Evolutionary conservation across 2,329 filamentous ascomycete genomes (phyloP), one percentile per base, ranked within the genome.

Genomic region (Emmonsiellopsis sp.): DNA sequence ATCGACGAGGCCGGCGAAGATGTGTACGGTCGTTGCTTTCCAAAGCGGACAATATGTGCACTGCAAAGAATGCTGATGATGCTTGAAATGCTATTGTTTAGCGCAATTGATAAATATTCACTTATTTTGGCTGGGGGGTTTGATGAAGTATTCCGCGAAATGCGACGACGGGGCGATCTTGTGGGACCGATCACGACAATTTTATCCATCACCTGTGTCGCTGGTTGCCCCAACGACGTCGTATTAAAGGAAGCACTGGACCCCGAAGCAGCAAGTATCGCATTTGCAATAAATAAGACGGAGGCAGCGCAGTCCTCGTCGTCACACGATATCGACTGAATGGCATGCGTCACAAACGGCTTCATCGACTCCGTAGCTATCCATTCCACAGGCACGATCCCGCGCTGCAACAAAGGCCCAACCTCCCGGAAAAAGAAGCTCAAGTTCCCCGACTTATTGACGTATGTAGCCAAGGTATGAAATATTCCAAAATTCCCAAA

Each of bases 291-390:
- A 40, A 59, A 54, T 8, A 44, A 44, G 13, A 51, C 44, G 67
- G 56, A 50, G 11, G 67, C 59, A 7, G 62, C 60, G 30, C 57
- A 70, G 45, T 70, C 58, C 7, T 57, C 51, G 52, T 70, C 67
- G n/a, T 63, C 62, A n/a, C 55, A 62, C 3, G 68, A 68, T 45
- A 71, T 59, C 31, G 70, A 71, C 38, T 64, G 62, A 10, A 69
- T 68, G 6, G 71, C 71, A 20, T 61, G 58, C 35, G 65, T 62
- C 59, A 73, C 61, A 54, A 66, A 70, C 6, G 57, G 56, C 43
- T 67, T 71, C 67, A 70, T 70, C 11, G 57, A 53, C 15, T 58
- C 65, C 11, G 70, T 72, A 41, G 70, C 68, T 64, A 73, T 67
- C 69, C 71, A 73, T 54, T 73, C 67, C 13, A 66, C 60, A 9